Evolutionary conservation across 768 basidiomycete species (phyloP).

Genomic region (Kwoniella pini): DNA sequence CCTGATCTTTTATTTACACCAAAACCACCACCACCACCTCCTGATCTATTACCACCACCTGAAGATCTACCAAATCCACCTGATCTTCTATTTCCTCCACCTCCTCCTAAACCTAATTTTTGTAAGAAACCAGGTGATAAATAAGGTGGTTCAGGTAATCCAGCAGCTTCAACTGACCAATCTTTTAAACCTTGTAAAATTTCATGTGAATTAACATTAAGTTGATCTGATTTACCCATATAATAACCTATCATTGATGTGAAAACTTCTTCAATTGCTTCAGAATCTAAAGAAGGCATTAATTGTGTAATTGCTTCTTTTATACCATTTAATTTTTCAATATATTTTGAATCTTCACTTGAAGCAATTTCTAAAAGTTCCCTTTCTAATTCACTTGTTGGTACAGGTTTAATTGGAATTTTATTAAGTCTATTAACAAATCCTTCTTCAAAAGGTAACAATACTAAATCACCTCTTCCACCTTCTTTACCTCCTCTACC

Average conservation of each 20-base stretch:
- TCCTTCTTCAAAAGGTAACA: conserved; percentile 74
- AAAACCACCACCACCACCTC: conserved; percentile 10
- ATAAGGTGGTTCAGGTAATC: conserved; percentile 61
- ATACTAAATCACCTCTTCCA: conserved; percentile 75
- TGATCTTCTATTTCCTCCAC: conserved; percentile 40
- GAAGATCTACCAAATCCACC: conserved; percentile 19
- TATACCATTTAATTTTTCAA: conserved; percentile 42
- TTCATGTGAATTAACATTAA: conserved; percentile 58
- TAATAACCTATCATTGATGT: conserved; percentile 74
- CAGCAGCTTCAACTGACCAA: conserved; percentile 65
- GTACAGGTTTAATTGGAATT: conserved; percentile 69
- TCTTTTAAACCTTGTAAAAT: conserved; percentile 64
- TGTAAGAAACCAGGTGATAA: conserved; percentile 60
- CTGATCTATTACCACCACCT: conserved; percentile 19
- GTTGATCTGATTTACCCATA: conserved; percentile 59
- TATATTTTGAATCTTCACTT: conserved; percentile 60
- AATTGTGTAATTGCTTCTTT: conserved; percentile 46
- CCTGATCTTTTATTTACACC: background rate
- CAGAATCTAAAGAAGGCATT: conserved; percentile 56
- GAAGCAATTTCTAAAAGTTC: conserved; percentile 60
- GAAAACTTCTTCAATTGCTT: conserved; percentile 65
- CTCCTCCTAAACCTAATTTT: conserved; percentile 55
- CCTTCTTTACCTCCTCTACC: conserved; percentile 68
- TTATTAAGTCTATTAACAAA: conserved; percentile 67
- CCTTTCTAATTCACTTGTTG: conserved; percentile 58